Base-by-base conservation (phyloP, 495 filamentous ascomycete species). In the Penicillium paxilli region DNA sequence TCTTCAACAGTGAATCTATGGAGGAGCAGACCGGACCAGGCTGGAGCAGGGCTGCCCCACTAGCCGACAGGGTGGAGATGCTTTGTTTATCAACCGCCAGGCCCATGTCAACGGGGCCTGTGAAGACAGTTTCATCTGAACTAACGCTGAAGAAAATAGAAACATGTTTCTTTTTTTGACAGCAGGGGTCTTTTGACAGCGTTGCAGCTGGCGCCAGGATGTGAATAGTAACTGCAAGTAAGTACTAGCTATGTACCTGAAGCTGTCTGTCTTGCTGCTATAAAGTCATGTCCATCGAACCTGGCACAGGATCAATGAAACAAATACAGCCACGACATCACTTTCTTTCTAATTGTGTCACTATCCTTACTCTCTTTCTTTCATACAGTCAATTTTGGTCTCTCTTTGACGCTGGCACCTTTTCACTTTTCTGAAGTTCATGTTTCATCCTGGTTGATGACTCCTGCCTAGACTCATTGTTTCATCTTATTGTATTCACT, bases 111-210 rank as follows among this genome's bases (percentile, higher is more conserved):
- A 33, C 22, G 6, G 7, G 35, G 17, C 8, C 35, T 16, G 16
- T 38, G 35, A 38, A 38, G 35, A 38, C 14, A 20, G 63, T 66
- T 66, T 64, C 63, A 64, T 51, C 22, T 47, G 30, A 28, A 28
- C 48, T 30, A 35, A 48, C 30, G 11, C 33, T 46, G 22, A 22
- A 12, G 25, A 52, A 61, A 64, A 64, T 57, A 66, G 57, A 24
- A 58, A 53, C 44, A 64, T 45, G 21, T 30, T 48, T 3, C 28
- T 6, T 12, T 44, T 25, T 8, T 32, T 41, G 47, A 26, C 22
- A n/a, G 30, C 30, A 32, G 30, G 11, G 30, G 30, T 14, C n/a
- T 2, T 32, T 32, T 14, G 30, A 10, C 11, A 14, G 1, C n/a
- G 30, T 32, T 4, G 30, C 30, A 32, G 30, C 30, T 12, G 1